Evolutionary conservation across 78 protist genomes (phyloP), one percentile per base, ranked within the genome.

Genomic region (Dictyostelium firmibasis): DNA sequence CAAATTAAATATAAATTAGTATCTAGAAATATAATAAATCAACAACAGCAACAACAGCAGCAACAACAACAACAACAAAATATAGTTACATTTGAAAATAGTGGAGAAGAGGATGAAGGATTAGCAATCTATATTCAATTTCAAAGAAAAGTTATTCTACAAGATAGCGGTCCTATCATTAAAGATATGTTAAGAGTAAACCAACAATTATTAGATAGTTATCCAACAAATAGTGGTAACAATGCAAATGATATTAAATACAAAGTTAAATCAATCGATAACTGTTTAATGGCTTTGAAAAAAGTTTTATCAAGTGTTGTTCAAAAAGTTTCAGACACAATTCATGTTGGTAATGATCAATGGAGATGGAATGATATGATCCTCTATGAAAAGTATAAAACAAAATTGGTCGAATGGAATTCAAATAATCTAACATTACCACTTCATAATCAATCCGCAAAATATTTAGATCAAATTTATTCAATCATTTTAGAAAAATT

Each of bases 371-470:
- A 89, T 33, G 44, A 31, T 35, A 3, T 27, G 4, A 69, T 89
- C 13, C 50, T 89, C 27, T 43, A 47, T 9, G 50, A 78, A 84
- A 78, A 81, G 23, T 79, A 57, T 44, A n/a, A 81, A 35, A 8
- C 20, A 7, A 44, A 81, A 62, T 25, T 89, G 18, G 20, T 4
- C 1, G 62, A 33, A 23, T 89, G 94, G 94, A 47, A 78, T 50
- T 18, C 69, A n/a, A 23, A 74, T 20, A 38, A 69, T 9, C 11
- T 89, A 10, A 13, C 87, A 20, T 38, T 81, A 5, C 79, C 86
- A 44, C 70, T 89, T 35, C 94, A 89, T 14, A 89, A 89, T 81
- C 94, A 81, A 67, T 79, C 94, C 3, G 72, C 94, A n/a, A 2
- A 81, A 13, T 81, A 81, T 35, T 23, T 89, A 3, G 87, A 89